Evolutionary conservation across 2,329 filamentous ascomycete species (phyloP).

Genomic region (Fusarium neocosmosporiellum): DNA sequence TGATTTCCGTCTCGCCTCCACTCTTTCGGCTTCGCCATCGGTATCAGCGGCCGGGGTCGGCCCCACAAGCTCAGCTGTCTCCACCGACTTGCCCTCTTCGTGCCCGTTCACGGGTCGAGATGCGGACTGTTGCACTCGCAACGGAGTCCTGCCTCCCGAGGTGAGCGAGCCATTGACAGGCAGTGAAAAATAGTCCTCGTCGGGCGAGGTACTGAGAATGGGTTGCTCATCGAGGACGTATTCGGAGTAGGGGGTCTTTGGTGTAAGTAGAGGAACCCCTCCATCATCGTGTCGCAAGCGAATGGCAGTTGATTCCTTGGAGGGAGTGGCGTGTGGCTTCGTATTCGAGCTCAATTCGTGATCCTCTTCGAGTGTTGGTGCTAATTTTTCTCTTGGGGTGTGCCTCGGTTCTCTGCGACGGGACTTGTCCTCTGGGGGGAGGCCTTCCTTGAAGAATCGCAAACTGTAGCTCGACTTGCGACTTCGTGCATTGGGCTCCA

Average conservation of each 20-base stretch:
- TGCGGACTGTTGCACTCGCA: slow-evolving; percentile 28
- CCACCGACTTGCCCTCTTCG: slow-evolving; percentile 34
- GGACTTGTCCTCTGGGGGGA: slow-evolving; percentile 67
- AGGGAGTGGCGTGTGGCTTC: background rate
- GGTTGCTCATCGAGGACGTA: slow-evolving; percentile 29
- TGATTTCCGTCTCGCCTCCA: slow-evolving; percentile 51
- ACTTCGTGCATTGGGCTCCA: slow-evolving; percentile 73
- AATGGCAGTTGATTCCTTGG: slow-evolving; percentile 16
- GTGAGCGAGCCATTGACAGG: slow-evolving; percentile 12
- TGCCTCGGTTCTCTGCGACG: slow-evolving; percentile 62
- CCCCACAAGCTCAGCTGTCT: slow-evolving; percentile 38
- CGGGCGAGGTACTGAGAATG: slow-evolving; percentile 35
- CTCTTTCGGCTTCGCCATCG: slow-evolving; percentile 42
- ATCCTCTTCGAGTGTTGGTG: slow-evolving; percentile 50
- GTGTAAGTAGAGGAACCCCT: slow-evolving; percentile 10
- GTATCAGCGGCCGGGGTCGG: slow-evolving; percentile 37
- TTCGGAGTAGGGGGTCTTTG: background rate
- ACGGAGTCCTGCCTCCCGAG: slow-evolving; percentile 20
- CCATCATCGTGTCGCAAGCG: slow-evolving; percentile 27
- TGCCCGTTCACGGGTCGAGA: slow-evolving; percentile 33
- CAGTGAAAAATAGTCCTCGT: slow-evolving; percentile 41
- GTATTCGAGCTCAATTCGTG: slow-evolving; percentile 6
- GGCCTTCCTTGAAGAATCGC: slow-evolving; percentile 74
- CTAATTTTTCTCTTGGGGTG: slow-evolving; percentile 54
- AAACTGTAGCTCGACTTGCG: slow-evolving; percentile 75